These are phyloP conservation scores for Suillus variegatus DNA, from an alignment of 768 basidiomycete genomes.

Conservation along the genomic window DNA sequence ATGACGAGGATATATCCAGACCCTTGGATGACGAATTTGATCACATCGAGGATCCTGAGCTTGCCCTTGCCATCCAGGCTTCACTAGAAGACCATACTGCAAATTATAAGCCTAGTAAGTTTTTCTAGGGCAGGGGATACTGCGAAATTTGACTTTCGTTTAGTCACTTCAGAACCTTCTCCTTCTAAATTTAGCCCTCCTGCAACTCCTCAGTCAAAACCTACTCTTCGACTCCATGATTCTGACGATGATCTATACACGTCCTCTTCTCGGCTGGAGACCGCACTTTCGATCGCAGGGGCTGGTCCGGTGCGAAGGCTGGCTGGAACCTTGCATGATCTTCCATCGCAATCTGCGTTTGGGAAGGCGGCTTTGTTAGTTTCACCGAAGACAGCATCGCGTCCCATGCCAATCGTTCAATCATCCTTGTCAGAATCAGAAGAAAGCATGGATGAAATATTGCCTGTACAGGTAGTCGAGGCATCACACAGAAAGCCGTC, in stretches of 20 bases:
- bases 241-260: conserved; percentile 51
- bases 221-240: conserved; percentile 12
- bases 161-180: conserved; percentile 7
- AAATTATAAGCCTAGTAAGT: conserved; percentile 1
- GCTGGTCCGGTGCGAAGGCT: conserved; percentile 40
- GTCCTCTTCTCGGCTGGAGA: conserved; percentile 61
- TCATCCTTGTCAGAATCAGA: conserved; percentile 1
- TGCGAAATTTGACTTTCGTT: not conserved
- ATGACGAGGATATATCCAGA: conserved; percentile 42
- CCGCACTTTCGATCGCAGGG: conserved; percentile 67
- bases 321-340: conserved; percentile 14
- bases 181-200: conserved; percentile 11
- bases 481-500: conserved; percentile 7
- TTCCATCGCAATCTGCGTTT: conserved; percentile 32
- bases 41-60: conserved; percentile 53
- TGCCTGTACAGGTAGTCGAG: conserved; percentile 9
- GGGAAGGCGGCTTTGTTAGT: conserved; percentile 39
- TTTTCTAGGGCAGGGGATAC: not conserved
- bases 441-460: conserved; percentile 1
- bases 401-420: conserved; percentile 3
- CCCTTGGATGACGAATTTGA: conserved; percentile 25
- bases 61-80: conserved; percentile 62
- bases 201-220: not conserved
- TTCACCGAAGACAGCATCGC: conserved; percentile 12
- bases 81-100: conserved; percentile 45